phyloP scores from a whole-genome alignment of 78 protist genomes.

The Chrysochromulina parva region DNA sequence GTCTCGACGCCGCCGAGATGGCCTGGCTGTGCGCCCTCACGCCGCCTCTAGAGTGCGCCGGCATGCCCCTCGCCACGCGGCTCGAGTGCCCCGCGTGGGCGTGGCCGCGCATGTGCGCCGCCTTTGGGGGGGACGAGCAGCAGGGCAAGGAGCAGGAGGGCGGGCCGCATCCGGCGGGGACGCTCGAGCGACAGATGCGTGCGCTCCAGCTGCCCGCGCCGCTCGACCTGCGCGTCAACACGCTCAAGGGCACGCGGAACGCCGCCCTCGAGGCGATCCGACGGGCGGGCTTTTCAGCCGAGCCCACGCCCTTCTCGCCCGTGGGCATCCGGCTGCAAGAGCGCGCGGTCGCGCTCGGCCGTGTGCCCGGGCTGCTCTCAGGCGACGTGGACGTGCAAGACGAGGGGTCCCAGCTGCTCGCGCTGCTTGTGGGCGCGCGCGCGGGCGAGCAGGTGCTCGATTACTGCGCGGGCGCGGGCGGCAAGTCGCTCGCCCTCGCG shows the following conservation, averaged over 20 bases:
- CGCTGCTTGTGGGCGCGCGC: not conserved
- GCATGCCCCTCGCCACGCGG: not conserved
- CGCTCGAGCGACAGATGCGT: not conserved
- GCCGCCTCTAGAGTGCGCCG: not conserved
- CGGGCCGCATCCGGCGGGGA: too few relatives aligned
- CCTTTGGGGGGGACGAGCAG: not conserved
- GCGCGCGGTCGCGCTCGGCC: not conserved
- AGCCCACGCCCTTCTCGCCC: not conserved
- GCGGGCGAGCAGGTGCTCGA: not conserved
- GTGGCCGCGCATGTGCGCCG: not conserved
- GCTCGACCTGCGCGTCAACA: not conserved
- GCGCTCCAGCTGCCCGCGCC: not conserved
- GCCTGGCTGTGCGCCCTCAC: not conserved
- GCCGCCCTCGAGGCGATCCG: not conserved
- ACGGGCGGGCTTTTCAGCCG: not conserved
- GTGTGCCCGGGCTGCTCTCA: not conserved
- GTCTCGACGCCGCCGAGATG: not conserved
- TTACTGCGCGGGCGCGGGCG: conserved; percentile 15
- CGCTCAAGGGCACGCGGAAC: not conserved
- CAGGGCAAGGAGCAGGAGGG: too few relatives aligned
- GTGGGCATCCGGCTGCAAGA: not conserved
- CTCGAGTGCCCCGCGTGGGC: conserved; percentile 3
- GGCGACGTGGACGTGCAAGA: not conserved
- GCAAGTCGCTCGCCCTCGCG: conserved; percentile 15
- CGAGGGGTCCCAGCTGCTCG: not conserved